These are phyloP conservation scores for Phytophthora crassamura DNA, from an alignment of 352 stramenopile species.

Conservation along the genomic window DNA sequence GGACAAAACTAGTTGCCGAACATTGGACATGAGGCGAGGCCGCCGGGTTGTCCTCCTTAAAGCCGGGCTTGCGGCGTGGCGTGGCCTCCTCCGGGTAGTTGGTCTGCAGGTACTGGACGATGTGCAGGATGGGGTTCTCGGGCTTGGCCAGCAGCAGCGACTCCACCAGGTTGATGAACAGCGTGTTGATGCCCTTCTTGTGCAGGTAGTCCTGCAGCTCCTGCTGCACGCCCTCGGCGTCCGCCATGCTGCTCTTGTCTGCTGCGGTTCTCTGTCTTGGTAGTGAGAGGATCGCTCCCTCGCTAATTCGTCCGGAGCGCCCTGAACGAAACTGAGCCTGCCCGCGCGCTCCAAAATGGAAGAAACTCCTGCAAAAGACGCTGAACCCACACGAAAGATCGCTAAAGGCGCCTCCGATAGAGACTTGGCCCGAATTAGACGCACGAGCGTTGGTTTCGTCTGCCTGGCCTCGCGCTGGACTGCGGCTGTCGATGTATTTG, in stretches of 20 bases:
- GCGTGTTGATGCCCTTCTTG: constrained; percentile 93
- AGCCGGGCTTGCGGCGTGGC: constrained; percentile 46
- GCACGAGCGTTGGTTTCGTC: constrained; percentile 4
- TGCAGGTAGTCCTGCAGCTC: constrained; percentile 93
- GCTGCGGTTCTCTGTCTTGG: constrained; percentile 6
- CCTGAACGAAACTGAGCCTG: too few species aligned
- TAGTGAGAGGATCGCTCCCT: neutral
- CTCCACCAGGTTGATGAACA: constrained; percentile 94
- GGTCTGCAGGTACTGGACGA: constrained; percentile 90
- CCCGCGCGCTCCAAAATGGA: constrained; percentile 46
- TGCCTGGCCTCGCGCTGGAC: constrained; percentile 1
- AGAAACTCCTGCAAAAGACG: constrained; percentile 34
- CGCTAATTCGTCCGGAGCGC: neutral
- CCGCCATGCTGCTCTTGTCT: constrained; percentile 57
- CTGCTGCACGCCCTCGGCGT: constrained; percentile 89
- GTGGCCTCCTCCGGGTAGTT: constrained; percentile 88
- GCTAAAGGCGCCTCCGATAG: constrained; percentile 6
- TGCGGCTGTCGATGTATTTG: constrained; percentile 9
- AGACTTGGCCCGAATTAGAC: constrained; percentile 11
- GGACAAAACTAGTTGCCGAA: constrained; percentile 14
- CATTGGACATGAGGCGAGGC: constrained; percentile 39
- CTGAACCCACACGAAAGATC: constrained; percentile 42
- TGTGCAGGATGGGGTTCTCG: constrained; percentile 89
- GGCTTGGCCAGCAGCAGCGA: constrained; percentile 90
- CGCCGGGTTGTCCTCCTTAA: constrained; percentile 61